phyloP scores from a whole-genome alignment of 306 rosid genomes.

The Cicer bijugum region DNA sequence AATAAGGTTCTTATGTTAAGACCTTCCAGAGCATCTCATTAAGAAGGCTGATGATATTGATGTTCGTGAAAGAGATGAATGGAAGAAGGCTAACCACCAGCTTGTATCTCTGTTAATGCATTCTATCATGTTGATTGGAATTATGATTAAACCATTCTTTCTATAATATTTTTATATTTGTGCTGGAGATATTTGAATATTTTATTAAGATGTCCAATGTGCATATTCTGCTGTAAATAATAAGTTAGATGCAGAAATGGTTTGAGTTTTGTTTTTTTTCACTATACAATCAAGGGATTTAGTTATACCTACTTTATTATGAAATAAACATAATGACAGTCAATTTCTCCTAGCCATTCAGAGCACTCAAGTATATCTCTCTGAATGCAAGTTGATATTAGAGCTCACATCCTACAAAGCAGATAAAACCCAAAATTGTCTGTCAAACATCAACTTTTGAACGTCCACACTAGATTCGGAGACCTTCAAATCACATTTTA shows the following conservation, averaged over 20 bases:
- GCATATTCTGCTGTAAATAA: background rate
- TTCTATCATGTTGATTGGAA: constrained; percentile 3
- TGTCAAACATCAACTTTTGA: background rate
- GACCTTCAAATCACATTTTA: background rate
- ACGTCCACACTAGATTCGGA: background rate
- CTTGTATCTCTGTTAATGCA: background rate
- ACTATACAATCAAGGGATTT: background rate
- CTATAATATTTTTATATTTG: constrained; percentile 6
- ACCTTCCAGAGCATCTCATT: background rate
- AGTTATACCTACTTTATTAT: background rate
- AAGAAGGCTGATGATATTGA: background rate
- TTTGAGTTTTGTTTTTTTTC: background rate
- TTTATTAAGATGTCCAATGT: background rate
- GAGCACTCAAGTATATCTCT: background rate
- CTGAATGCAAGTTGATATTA: constrained; percentile 6
- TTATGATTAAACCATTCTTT: constrained; percentile 8
- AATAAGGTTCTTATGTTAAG: background rate
- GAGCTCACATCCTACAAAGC: no score
- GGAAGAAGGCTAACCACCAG: background rate
- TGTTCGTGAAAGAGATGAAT: constrained; percentile 9
- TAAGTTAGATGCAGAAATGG: background rate
- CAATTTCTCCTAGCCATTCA: background rate
- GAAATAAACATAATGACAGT: background rate
- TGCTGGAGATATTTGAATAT: background rate
- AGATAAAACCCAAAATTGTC: background rate